phyloP scores from a whole-genome alignment of 1,284 basidiomycete species.

The Exsudoporus floridanus region DNA sequence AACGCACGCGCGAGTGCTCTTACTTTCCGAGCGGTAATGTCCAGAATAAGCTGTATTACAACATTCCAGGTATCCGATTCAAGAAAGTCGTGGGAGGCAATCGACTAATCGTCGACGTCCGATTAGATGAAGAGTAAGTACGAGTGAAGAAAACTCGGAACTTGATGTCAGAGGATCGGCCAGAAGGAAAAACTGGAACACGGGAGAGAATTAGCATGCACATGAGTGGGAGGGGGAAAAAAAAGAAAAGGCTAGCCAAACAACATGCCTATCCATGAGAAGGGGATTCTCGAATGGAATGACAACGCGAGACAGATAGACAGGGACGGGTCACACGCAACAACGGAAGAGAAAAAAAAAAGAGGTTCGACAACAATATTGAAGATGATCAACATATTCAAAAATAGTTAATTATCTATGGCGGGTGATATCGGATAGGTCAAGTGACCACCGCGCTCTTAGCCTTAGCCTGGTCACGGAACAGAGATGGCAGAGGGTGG shows the following conservation, averaged over 20 bases:
- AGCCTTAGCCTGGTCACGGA: constrained; percentile 17
- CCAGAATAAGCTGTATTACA: constrained; percentile 37
- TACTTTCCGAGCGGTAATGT: constrained; percentile 28
- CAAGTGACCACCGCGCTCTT: constrained; percentile 1
- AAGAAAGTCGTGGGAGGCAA: constrained; percentile 17
- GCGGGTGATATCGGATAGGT: constrained; percentile 11
- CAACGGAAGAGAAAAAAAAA: constrained; percentile 1
- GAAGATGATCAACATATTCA: constrained; percentile 39
- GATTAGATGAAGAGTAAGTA: constrained; percentile 33
- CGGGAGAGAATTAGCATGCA: constrained; percentile 23
- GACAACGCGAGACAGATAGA: constrained; percentile 10
- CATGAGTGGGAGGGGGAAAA: constrained; percentile 10
- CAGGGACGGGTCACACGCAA: constrained; percentile 17
- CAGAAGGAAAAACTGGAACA: not conserved
- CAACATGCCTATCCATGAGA: constrained; percentile 23
- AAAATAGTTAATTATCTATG: constrained; percentile 36
- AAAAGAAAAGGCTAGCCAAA: constrained; percentile 12
- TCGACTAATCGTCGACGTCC: constrained; percentile 17
- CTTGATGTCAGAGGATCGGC: constrained; percentile 15
- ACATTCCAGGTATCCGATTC: constrained; percentile 38
- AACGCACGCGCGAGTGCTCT: not conserved
- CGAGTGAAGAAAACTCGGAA: constrained; percentile 9
- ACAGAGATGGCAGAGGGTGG: constrained; percentile 34
- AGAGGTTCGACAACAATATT: constrained; percentile 19
- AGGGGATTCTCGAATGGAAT: constrained; percentile 8